Base-by-base conservation (phyloP, 805 yeast genomes). In the Suhomyces vadensis region DNA sequence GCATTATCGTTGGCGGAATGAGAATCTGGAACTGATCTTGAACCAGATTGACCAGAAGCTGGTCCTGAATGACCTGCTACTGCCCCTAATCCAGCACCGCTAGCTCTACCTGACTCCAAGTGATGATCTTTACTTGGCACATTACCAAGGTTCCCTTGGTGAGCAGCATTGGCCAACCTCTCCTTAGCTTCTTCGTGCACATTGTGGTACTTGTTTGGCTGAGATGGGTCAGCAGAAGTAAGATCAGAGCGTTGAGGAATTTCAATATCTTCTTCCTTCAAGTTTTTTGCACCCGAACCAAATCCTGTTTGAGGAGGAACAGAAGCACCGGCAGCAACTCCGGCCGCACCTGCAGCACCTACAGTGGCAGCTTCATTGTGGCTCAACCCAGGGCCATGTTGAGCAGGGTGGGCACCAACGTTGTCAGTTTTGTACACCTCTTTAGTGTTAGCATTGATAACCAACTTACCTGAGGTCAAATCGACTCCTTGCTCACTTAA, bases 381-480 rank as follows among this genome's bases (percentile, higher is more conserved):
- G 19, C 33, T n/a, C 1, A 14, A 6, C 16, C 33, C 11, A 4
- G 33, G 10, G 14, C 16, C 11, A 5, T 7, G 20, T 14, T 17
- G 33, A 14, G 35, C 35, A 3, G 41, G 19, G 5, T 20, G 25
- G 23, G 13, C 8, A 5, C 19, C 17, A 6, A 16, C 23, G 29
- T n/a, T n/a, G n/a, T 54, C 59, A 6, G 58, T 39, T 45, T 56
- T 63, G 51, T 59, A 65, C 4, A 66, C 58, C 42, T 65, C 67
- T 41, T 60, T 63, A 13, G 65, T 65, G 24, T 60, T 56, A 39
- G 71, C 62, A 37, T 66, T 61, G 38, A 67, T 55, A 8, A 64
- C 65, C 37, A 67, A 49, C 50, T 63, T 67, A 11, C 69, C 68
- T n/a, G 60, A 52, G 8, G 57, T 33, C 41, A 66, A 57, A 41